Evolutionary conservation across 768 basidiomycete genomes (phyloP), one percentile per base, ranked within the genome.

Genomic region (Hortiboletus campestris): DNA sequence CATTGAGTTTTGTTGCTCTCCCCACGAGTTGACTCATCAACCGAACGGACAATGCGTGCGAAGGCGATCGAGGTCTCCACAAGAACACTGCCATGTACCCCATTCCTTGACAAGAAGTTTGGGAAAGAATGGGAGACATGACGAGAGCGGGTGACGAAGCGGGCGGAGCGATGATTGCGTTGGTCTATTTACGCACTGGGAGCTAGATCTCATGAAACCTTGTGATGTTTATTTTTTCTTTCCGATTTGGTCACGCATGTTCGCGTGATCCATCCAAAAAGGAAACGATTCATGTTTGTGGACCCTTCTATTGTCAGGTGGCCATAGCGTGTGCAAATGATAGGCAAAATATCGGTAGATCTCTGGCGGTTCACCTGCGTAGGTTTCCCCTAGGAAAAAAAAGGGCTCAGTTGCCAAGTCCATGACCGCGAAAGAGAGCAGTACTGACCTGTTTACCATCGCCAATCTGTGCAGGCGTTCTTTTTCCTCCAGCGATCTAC

Each of bases 371-470:
- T 66, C 28, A 63, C 51, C 61, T 49, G 19, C 58, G 59, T 48
- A 67, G 19, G 17, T 67, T 65, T 40, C 63, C 67, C 55, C 63
- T 74, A 8, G 29, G 29, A 12, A 20, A 28, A 50, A 52, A 55
- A 50, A 32, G 36, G 6, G 53, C 25, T 67, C 45, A 50, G 34
- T 36, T 16, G 19, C 54, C 12, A 19, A 16, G 32, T 19, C 49
- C 8, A 42, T 12, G 20, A 6, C 6, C 6, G 14, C 22, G 3
- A 46, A 16, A 8, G 13, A 19, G 2, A n/a, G 20, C 19, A 6
- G 12, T 1, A 76, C 87, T 56, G 51, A 89, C 90, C 89, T 84
- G 68, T 90, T 90, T 29, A 87, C 79, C 79, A 88, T 86, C 2
- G 88, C 93, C 51, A 81, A 63, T 61, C 76, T 81, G 65, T 94